Percentiles rank a stretch among this genome's conserved stretches.
These are phyloP conservation scores for Clarireedia homoeocarpa DNA, from an alignment of 2,329 filamentous ascomycete species.

Conservation along the genomic window DNA sequence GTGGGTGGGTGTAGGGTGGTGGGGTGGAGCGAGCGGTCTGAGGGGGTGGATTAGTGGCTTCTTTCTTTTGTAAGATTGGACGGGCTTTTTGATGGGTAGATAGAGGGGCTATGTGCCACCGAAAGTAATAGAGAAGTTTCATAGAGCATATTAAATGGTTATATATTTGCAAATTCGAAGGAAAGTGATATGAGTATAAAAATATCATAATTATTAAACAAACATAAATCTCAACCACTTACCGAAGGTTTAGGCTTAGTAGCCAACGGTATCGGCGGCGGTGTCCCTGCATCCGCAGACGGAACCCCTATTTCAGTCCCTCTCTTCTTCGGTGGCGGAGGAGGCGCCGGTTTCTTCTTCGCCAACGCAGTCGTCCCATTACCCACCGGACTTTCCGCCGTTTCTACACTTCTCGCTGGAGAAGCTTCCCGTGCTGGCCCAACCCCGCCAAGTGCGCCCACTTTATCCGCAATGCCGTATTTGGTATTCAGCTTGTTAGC, in stretches of 20 bases:
- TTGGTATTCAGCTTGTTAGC: slow-evolving; percentile 29
- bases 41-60: background rate
- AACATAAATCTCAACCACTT: slow-evolving; percentile 22
- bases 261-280: slow-evolving; percentile 24
- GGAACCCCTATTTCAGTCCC: slow-evolving; percentile 12
- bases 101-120: background rate
- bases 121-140: background rate
- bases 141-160: background rate
- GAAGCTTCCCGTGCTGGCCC: slow-evolving; percentile 8
- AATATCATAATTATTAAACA: background rate
- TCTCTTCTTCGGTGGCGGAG: slow-evolving; percentile 25
- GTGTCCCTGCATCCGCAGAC: slow-evolving; percentile 8
- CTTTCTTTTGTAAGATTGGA: background rate
- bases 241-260: slow-evolving; percentile 30
- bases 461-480: slow-evolving; percentile 28
- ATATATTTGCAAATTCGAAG: background rate
- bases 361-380: slow-evolving; percentile 6
- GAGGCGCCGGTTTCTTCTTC: slow-evolving; percentile 31
- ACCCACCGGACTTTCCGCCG: slow-evolving; percentile 8
- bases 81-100: background rate
- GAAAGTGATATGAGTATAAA: background rate
- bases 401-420: slow-evolving; percentile 7
- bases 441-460: slow-evolving; percentile 17
- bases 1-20: background rate
- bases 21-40: background rate